Conservation (phyloP, 306 rosid species). For the Potentilla sterilis region DNA sequence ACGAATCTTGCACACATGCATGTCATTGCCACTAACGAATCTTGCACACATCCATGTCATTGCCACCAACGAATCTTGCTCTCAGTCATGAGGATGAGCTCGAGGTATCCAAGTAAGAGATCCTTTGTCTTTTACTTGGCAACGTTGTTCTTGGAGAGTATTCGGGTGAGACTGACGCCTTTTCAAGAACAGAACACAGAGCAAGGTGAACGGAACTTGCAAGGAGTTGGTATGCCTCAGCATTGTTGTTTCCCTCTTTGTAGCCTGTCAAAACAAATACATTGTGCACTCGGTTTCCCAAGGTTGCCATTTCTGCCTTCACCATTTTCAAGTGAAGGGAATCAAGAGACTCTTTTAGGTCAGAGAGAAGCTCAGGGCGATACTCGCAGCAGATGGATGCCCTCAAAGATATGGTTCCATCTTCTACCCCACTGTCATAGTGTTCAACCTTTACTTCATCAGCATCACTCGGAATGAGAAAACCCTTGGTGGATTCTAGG, state of each 20-base stretch:
- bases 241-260: constrained; percentile 28
- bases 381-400: constrained; percentile 74
- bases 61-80: neutral
- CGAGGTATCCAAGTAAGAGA: constrained; percentile 44
- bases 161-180: constrained; percentile 56
- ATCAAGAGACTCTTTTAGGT: constrained; percentile 60
- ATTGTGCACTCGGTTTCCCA: constrained; percentile 67
- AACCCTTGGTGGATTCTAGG: constrained; percentile 61
- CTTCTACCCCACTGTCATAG: constrained; percentile 28
- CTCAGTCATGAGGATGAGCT: constrained; percentile 41
- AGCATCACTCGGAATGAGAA: constrained; percentile 63
- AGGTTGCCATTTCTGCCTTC: constrained; percentile 69
- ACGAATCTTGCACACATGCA: neutral
- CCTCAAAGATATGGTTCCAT: constrained; percentile 46
- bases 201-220: constrained; percentile 51
- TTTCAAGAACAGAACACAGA: constrained; percentile 56
- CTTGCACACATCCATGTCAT: too few species aligned
- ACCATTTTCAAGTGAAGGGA: constrained; percentile 55
- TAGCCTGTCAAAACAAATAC: constrained; percentile 46
- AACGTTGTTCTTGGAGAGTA: constrained; percentile 54
- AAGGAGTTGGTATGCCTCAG: constrained; percentile 42
- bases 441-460: constrained; percentile 80
- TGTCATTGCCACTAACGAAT: neutral
- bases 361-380: constrained; percentile 62
- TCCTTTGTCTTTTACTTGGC: constrained; percentile 53